Evolutionary conservation across 1,284 basidiomycete species (phyloP).

Genomic region (Testicularia cyperi): DNA sequence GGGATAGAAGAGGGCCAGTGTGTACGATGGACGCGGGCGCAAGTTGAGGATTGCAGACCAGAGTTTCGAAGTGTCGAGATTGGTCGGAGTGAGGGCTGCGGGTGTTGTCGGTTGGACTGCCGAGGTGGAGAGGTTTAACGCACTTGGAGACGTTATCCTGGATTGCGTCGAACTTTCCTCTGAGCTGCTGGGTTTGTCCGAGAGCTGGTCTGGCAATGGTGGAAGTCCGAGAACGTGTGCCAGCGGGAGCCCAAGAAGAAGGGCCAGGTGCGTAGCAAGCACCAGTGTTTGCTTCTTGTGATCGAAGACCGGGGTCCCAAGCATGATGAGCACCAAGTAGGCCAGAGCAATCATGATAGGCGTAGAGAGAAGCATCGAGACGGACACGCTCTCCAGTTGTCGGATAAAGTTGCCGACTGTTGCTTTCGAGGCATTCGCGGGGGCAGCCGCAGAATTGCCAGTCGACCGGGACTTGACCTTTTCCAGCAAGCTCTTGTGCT

Average conservation of each 20-base stretch:
- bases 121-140: too few relatives aligned
- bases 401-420: slow-evolving; percentile 2
- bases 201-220: too few relatives aligned
- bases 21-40: slow-evolving; percentile 9
- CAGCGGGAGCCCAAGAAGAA: slow-evolving; percentile 6
- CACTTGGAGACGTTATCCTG: too few relatives aligned
- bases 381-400: slow-evolving; percentile 8
- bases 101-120: not conserved
- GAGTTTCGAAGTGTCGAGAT: not conserved
- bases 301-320: not conserved
- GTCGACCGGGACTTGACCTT: not conserved
- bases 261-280: slow-evolving; percentile 3
- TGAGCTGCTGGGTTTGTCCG: too few relatives aligned
- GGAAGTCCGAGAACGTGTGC: slow-evolving; percentile 14
- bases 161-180: too few relatives aligned
- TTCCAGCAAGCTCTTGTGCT: not conserved
- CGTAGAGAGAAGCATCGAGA: slow-evolving; percentile 3
- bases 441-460: too few relatives aligned
- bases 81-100: too few relatives aligned
- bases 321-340: not conserved
- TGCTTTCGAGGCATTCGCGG: not conserved
- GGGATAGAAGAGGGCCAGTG: slow-evolving; percentile 19
- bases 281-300: not conserved
- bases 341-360: not conserved
- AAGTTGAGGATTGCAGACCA: slow-evolving; percentile 8